Evolutionary conservation across 2,329 filamentous ascomycete genomes (phyloP).

Genomic region (Verticillium nubilum): DNA sequence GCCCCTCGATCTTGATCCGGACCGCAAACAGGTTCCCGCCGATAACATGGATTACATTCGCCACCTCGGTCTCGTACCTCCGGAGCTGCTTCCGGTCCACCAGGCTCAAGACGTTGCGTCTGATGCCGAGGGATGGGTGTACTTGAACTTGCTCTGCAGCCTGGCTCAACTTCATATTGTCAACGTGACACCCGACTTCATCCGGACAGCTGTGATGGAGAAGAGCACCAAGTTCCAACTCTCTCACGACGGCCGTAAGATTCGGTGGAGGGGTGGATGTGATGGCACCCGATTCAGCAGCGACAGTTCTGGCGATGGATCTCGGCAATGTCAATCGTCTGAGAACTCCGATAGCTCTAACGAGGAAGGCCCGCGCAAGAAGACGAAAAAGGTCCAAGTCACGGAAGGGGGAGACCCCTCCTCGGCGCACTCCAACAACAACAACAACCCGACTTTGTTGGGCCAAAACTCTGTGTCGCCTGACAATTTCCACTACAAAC

Average conservation of each 20-base stretch:
- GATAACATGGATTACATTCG: conserved; percentile 79
- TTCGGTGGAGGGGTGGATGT: conserved; percentile 70
- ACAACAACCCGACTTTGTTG: conserved; percentile 30
- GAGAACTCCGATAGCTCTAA: conserved; percentile 42
- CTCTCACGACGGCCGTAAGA: conserved; percentile 70
- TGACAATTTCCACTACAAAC: conserved; percentile 57
- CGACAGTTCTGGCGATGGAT: conserved; percentile 50
- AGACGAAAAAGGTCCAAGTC: conserved; percentile 32
- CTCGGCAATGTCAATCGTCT: conserved; percentile 40
- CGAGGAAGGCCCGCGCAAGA: conserved; percentile 36
- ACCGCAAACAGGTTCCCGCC: conserved; percentile 66
- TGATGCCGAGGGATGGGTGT: conserved; percentile 72
- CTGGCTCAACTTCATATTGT: conserved; percentile 82
- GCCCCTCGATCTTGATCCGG: conserved; percentile 70
- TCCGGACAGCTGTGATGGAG: conserved; percentile 64
- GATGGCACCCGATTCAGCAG: conserved; percentile 62
- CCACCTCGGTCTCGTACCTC: conserved; percentile 63
- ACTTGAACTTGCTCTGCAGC: conserved; percentile 73
- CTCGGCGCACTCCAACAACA: conserved; percentile 29
- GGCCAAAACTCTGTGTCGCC: conserved; percentile 30
- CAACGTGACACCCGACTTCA: conserved; percentile 74
- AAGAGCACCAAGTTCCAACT: conserved; percentile 73
- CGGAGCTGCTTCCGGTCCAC: conserved; percentile 42
- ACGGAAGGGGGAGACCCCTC: conserved; percentile 22
- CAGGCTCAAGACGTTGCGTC: conserved; percentile 45